A percentile compares a stretch with the other conserved stretches of the same genome.
phyloP scores from a whole-genome alignment of 805 yeast genomes.

The Pichia heedii region DNA sequence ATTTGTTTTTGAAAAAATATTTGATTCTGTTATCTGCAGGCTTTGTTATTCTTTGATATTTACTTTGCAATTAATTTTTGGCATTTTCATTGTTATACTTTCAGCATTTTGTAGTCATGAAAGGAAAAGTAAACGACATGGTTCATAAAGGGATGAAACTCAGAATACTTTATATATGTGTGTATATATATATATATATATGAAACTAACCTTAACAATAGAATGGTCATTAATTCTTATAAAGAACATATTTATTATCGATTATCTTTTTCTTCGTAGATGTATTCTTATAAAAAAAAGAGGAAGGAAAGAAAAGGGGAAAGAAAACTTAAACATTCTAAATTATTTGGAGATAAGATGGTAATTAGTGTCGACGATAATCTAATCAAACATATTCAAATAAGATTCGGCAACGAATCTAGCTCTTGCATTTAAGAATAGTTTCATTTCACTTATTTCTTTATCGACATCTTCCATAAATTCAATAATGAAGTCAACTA shows the following conservation, averaged over 20 bases:
- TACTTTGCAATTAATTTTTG: slow-evolving; percentile 10
- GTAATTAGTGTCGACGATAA: slow-evolving; percentile 1
- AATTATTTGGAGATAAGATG: too few relatives aligned
- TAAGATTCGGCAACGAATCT: slow-evolving; percentile 96
- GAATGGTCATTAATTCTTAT: not conserved
- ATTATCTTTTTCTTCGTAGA: too few relatives aligned
- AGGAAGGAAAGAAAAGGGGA: not conserved
- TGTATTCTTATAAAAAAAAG: not conserved
- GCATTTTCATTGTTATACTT: slow-evolving; percentile 1
- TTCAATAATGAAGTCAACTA: slow-evolving; percentile 94
- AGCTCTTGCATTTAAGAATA: slow-evolving; percentile 94
- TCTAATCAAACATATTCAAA: slow-evolving; percentile 73
- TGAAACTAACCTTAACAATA: not conserved
- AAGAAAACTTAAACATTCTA: too few relatives aligned
- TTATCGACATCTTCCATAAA: slow-evolving; percentile 99
- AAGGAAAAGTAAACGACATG: not conserved
- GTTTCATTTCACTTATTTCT: slow-evolving; percentile 96
- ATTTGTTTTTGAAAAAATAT: not conserved
- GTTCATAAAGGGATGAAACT: too few relatives aligned
- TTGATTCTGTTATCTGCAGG: slow-evolving; percentile 23
- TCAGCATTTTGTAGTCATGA: not conserved
- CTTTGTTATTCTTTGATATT: slow-evolving; percentile 16
- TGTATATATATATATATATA: too few relatives aligned
- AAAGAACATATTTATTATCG: too few relatives aligned
- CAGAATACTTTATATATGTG: not conserved